These are phyloP conservation scores for Hericium alpestre DNA, from an alignment of 768 basidiomycete genomes.

Conservation along the genomic window DNA sequence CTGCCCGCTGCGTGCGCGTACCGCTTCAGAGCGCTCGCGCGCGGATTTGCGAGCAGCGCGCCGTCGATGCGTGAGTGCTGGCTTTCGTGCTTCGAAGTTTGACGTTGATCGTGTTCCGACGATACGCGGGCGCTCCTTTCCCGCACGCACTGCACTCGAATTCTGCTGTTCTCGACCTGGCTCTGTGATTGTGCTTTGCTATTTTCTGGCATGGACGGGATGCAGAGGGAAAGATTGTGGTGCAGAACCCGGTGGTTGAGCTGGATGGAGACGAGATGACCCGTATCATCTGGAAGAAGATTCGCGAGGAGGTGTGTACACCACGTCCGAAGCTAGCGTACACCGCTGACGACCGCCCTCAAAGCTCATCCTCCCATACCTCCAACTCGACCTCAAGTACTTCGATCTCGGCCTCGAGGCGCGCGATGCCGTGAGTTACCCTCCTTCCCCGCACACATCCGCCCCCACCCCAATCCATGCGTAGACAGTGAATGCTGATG, in stretches of 20 bases:
- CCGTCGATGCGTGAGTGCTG: conserved; percentile 8
- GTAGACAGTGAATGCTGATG: background rate
- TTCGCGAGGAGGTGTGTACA: conserved; percentile 69
- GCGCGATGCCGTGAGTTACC: conserved; percentile 62
- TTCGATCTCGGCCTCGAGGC: conserved; percentile 93
- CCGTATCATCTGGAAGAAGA: conserved; percentile 98
- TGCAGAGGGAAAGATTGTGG: conserved; percentile 50
- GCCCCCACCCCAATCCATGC: background rate
- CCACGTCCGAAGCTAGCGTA: background rate
- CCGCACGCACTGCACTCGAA: background rate
- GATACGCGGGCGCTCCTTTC: background rate
- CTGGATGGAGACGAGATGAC: conserved; percentile 99
- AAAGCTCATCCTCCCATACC: conserved; percentile 89
- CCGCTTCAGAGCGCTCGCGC: background rate
- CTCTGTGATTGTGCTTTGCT: background rate
- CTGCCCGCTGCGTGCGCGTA: background rate
- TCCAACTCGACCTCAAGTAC: conserved; percentile 96
- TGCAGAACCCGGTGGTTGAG: conserved; percentile 85
- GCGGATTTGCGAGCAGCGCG: conserved; percentile 9
- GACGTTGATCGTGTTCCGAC: background rate
- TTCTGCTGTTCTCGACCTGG: background rate
- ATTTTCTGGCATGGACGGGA: background rate
- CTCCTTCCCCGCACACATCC: background rate
- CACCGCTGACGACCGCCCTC: background rate
- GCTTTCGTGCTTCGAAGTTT: background rate